Percentiles rank a stretch among this genome's conserved stretches.
Conservation (phyloP, 441 rosid genomes). For the Pelargonium cotyledonis region DNA sequence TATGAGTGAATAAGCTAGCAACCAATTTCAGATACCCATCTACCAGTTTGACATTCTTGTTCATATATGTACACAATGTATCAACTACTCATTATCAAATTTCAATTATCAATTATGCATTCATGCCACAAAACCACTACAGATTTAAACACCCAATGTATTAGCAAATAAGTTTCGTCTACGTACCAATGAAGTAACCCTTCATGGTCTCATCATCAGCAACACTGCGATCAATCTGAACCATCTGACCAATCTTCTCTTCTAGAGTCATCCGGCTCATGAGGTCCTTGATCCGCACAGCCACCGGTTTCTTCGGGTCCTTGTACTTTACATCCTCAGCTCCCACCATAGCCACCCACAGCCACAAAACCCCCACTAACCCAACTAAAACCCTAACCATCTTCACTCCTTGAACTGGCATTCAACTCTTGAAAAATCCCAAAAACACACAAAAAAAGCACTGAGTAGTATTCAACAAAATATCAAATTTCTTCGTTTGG, state of each 20-base stretch:
- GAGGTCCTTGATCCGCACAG: constrained; percentile 4
- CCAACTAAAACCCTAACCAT: constrained; percentile 1
- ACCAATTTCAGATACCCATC: too few species aligned
- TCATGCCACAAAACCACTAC: neutral
- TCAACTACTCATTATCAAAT: too few species aligned
- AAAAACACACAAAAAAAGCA: too few species aligned
- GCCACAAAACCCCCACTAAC: neutral
- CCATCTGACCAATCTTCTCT: constrained; percentile 11
- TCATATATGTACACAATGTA: too few species aligned
- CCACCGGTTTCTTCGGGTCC: constrained; percentile 3
- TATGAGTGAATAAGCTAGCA: too few species aligned
- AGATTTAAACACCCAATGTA: too few species aligned
- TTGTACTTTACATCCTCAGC: constrained; percentile 2
- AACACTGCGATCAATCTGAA: constrained; percentile 4
- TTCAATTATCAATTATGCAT: neutral
- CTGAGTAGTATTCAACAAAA: neutral
- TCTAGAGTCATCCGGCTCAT: constrained; percentile 7
- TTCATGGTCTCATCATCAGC: constrained; percentile 5
- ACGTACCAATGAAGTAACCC: constrained; percentile 4
- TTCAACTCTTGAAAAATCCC: neutral
- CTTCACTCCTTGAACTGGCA: neutral
- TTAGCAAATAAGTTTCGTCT: neutral
- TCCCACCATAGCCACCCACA: neutral
- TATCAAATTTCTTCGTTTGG: neutral
- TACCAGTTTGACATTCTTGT: too few species aligned